A percentile compares a stretch with the other conserved stretches of the same genome.
Conservation (phyloP, 176 grass and related monocot species). For the Stipa capillata region DNA sequence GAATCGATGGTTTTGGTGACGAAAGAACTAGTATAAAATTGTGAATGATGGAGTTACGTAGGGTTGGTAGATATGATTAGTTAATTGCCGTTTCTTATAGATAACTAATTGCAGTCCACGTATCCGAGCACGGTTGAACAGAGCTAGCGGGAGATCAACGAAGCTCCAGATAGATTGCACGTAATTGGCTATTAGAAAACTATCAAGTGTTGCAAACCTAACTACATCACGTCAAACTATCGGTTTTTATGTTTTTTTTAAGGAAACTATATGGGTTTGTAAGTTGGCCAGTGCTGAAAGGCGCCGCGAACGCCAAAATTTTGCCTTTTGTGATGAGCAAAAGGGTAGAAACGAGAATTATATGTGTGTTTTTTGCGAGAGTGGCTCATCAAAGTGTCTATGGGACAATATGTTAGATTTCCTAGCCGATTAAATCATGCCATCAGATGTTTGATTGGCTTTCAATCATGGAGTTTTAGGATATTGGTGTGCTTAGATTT, state of each 20-base stretch:
- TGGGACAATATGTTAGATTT: constrained; percentile 23
- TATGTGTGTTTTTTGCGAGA: neutral
- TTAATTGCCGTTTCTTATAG: neutral
- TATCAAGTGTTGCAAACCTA: neutral
- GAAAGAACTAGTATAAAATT: neutral
- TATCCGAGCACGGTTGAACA: constrained; percentile 9
- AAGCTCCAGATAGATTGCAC: constrained; percentile 23
- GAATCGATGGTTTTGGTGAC: neutral
- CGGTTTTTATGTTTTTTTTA: too few species aligned
- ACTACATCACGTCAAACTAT: neutral
- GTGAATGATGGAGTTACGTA: neutral
- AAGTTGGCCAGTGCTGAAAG: neutral
- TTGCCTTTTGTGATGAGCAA: constrained; percentile 24
- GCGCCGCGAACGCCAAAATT: neutral
- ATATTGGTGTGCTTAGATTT: neutral
- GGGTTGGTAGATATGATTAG: neutral
- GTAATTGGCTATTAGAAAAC: constrained; percentile 9
- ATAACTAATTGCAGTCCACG: constrained; percentile 9
- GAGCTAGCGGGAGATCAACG: neutral
- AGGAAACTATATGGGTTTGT: neutral
- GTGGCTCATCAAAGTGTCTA: constrained; percentile 25
- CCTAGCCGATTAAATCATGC: neutral
- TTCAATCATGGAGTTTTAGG: constrained; percentile 10
- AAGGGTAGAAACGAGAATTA: constrained; percentile 10
- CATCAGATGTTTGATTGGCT: constrained; percentile 9